These are phyloP conservation scores for Exsudoporus frostii DNA, from an alignment of 768 basidiomycete genomes.

Conservation along the genomic window DNA sequence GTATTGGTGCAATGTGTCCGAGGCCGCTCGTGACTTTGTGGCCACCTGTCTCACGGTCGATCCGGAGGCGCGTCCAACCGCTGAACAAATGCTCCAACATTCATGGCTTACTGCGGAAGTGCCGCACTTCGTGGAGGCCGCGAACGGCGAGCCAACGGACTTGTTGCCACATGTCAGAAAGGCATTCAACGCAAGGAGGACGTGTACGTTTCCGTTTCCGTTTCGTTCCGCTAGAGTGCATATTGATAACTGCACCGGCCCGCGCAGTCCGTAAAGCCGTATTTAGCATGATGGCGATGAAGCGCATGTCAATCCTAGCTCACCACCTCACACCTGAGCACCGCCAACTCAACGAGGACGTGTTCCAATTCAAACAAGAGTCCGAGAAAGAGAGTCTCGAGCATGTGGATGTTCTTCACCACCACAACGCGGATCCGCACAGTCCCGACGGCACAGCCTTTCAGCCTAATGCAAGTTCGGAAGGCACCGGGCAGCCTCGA, in stretches of 20 bases:
- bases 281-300: slow-evolving; percentile 80
- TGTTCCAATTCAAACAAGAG: slow-evolving; percentile 75
- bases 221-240: background rate
- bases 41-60: slow-evolving; percentile 80
- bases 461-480: background rate
- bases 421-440: slow-evolving; percentile 36
- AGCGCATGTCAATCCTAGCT: slow-evolving; percentile 64
- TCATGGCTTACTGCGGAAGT: slow-evolving; percentile 58
- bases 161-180: slow-evolving; percentile 87
- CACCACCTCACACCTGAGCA: slow-evolving; percentile 40
- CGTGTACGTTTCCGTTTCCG: slow-evolving; percentile 54
- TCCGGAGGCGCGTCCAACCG: slow-evolving; percentile 75
- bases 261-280: slow-evolving; percentile 82
- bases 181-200: slow-evolving; percentile 83
- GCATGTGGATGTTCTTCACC: slow-evolving; percentile 47
- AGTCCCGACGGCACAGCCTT: background rate
- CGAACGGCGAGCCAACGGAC: slow-evolving; percentile 61
- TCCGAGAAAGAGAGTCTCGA: slow-evolving; percentile 54
- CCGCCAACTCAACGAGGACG: slow-evolving; percentile 51
- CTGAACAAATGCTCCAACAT: slow-evolving; percentile 69
- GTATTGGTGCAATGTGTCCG: slow-evolving; percentile 85
- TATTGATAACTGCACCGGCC: slow-evolving; percentile 1
- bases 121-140: slow-evolving; percentile 66
- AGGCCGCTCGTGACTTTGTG: slow-evolving; percentile 83
- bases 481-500: background rate